A percentile compares a stretch with the other conserved stretches of the same genome.
Evolutionary conservation across 768 basidiomycete species (phyloP).

Genomic region (Lentinula sp.): DNA sequence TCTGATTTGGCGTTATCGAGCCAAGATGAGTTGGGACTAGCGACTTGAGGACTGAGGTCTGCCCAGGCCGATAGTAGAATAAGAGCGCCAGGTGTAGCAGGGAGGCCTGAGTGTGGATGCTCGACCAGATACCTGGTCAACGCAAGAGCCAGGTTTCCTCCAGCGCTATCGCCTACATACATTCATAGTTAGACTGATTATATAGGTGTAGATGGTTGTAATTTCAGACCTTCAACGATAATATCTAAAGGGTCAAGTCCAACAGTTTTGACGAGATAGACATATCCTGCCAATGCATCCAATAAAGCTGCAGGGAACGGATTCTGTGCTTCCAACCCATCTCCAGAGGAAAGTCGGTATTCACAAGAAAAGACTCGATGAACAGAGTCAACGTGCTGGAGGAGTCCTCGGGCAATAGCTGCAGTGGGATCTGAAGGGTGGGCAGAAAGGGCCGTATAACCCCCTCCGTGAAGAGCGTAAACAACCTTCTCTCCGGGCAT

Average conservation of each 20-base stretch:
- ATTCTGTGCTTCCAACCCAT: conserved; percentile 34
- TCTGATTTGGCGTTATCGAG: conserved; percentile 26
- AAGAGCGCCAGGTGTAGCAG: conserved; percentile 39
- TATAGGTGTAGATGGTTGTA: background rate
- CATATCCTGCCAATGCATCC: conserved; percentile 70
- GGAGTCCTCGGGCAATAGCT: conserved; percentile 37
- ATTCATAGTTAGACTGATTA: background rate
- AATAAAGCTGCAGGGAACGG: conserved; percentile 75
- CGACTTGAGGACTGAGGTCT: conserved; percentile 41
- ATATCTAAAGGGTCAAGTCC: conserved; percentile 57
- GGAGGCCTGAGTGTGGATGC: conserved; percentile 32
- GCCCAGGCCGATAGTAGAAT: conserved; percentile 52
- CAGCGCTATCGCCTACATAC: conserved; percentile 58
- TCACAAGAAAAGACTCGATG: conserved; percentile 56
- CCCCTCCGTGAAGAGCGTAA: conserved; percentile 63
- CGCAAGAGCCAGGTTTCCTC: conserved; percentile 65
- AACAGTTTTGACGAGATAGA: conserved; percentile 54
- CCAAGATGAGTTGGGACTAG: conserved; percentile 30
- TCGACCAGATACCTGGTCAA: conserved; percentile 58
- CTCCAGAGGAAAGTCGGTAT: conserved; percentile 57
- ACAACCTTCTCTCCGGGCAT: conserved; percentile 49
- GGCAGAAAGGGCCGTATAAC: conserved; percentile 46
- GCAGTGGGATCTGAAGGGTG: conserved; percentile 47
- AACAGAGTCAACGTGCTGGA: conserved; percentile 38
- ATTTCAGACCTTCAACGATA: conserved; percentile 37